Base-by-base conservation (phyloP, 768 basidiomycete species). In the Exidia glandulosa region DNA sequence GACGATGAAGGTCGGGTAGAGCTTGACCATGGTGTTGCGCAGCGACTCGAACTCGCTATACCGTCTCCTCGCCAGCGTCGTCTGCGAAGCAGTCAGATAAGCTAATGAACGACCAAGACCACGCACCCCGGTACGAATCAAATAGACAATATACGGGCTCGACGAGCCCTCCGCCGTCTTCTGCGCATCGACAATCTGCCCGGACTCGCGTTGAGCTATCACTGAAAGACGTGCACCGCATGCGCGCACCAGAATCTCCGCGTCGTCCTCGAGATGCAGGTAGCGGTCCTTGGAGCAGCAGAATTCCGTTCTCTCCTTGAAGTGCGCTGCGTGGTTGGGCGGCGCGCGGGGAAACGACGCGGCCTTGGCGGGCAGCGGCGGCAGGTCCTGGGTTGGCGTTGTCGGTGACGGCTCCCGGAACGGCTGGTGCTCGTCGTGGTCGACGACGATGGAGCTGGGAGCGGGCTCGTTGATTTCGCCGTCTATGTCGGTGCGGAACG, bases 21-120 rank as follows among this genome's bases (percentile, higher is more conserved):
- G 79, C 67, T 85, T 92, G 57, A 84, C 79, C 55, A 99, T 81
- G 62, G 80, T 88, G 57, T 81, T 79, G 57, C 96, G 85, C 41
- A 99, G 77, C 27, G 92, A 93, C 73, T 97, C 93, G 72, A 99
- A 99, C 71, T 98, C 94, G 2, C 95, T 98, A 73, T 99, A 99
- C 45, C 96, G 84, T 66, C 96, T 90, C 33, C 84, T 81, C 12
- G 92, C 85, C 66, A 91, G 87, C 6, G 85, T 80, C 64, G 79
- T 83, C 95, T 98, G 66, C 29, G 45, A 37, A 32, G 33, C 58
- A 56, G 31, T 62, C 14, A 63, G 54, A 59, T 14, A 13, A 29
- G 63, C 32, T 68, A 60, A 32, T 55, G 41, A 37, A 62, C 57
- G 59, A 61, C 66, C 32, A 27, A 55, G 55, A 34, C 32, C 31